These are phyloP conservation scores for Dichotomopilus funicola DNA, from an alignment of 2,329 filamentous ascomycete species.

Conservation along the genomic window DNA sequence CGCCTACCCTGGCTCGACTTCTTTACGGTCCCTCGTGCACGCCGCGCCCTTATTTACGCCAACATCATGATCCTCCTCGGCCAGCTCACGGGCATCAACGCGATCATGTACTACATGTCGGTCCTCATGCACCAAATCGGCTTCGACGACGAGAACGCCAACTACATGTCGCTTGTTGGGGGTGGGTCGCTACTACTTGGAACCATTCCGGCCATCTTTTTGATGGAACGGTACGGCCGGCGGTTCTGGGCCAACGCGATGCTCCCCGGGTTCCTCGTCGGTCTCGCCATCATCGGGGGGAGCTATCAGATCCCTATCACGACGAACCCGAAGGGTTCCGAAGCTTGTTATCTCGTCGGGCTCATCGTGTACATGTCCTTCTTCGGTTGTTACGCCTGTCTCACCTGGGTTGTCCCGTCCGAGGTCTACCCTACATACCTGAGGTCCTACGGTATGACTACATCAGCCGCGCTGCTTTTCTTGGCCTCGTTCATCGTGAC, in stretches of 20 bases:
- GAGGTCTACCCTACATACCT: slow-evolving; percentile 11
- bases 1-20: slow-evolving; percentile 11
- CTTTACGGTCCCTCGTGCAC: slow-evolving; percentile 9
- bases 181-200: slow-evolving; percentile 5
- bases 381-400: slow-evolving; percentile 9
- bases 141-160: slow-evolving; percentile 8
- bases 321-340: slow-evolving; percentile 2
- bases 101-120: slow-evolving; percentile 13
- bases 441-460: slow-evolving; percentile 11
- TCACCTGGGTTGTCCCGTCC: slow-evolving; percentile 10
- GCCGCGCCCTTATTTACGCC: slow-evolving; percentile 9
- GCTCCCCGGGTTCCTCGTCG: slow-evolving; percentile 8
- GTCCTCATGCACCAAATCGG: slow-evolving; percentile 11
- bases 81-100: slow-evolving; percentile 11
- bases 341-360: slow-evolving; percentile 9
- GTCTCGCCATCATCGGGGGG: slow-evolving; percentile 7
- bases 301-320: slow-evolving; percentile 7
- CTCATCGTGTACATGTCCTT: slow-evolving; percentile 10
- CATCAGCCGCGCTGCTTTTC: slow-evolving; percentile 6
- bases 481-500: slow-evolving; percentile 8
- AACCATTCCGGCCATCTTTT: slow-evolving; percentile 5
- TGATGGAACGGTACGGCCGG: slow-evolving; percentile 9
- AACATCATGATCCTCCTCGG: slow-evolving; percentile 10
- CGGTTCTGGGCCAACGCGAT: slow-evolving; percentile 12
- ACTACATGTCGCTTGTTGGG: slow-evolving; percentile 12